Evolutionary conservation across 768 basidiomycete species (phyloP), one percentile per base, ranked within the genome.

Genomic region (Tephrocybe rancida): DNA sequence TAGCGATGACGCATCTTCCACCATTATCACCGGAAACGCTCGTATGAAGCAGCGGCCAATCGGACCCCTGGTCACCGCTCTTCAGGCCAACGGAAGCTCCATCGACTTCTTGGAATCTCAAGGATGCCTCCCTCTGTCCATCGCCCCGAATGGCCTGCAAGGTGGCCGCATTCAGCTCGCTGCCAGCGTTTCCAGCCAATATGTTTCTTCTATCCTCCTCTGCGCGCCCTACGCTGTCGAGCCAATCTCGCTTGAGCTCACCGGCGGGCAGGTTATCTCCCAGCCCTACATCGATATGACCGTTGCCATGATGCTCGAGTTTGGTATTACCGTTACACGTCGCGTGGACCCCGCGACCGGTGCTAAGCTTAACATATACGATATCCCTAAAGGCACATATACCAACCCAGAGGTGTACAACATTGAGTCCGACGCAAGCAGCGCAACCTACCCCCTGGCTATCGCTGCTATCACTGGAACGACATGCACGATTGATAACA

Each of bases 251-350:
- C 86, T 98, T 48, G 90, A 97, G 71, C 82, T 99, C 56, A 89
- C 84, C 0, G 97, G 96, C 10, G 96, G 94, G 0, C 87, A 91
- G 55, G 97, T 98, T 65, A 98, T 99, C 67, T 97, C 94, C 5
- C 96, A 98, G 72, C 95, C 95, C 0, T 99, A 98, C 75, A 98
- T 99, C 70, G 95, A 99, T 73, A 98, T 98, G 97, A 98, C 97
- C 8, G 89, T 97, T 61, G 86, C 94, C 8, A 97, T 99, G 88
- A 98, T 99, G 97, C 79, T 79, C 57, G 84, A 88, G 7, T 99
- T 99, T 67, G 96, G 95, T 3, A 76, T 98, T 56, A 61, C 77
- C 8, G 95, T 94, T 44, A 71, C 73, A 16, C 83, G 96, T 43
- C 78, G 88, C 53, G 67, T 62, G 14, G 91, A 90, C 60, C 60